Evolutionary conservation across 306 rosid species (phyloP).

Genomic region (Datisca glomerata): DNA sequence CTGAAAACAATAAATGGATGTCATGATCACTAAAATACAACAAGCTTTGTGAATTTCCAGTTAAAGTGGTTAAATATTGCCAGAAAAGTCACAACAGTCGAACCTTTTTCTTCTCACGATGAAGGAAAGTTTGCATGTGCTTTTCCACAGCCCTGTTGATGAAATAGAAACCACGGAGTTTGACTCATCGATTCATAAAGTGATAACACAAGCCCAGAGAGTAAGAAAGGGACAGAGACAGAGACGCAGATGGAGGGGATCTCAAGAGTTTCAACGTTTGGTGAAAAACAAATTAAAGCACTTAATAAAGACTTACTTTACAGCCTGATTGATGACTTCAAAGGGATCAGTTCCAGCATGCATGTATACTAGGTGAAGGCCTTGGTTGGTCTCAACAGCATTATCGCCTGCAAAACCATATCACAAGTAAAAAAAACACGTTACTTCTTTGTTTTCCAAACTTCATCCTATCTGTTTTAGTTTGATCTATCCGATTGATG

Average conservation of each 20-base stretch:
- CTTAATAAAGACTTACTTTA: constrained; percentile 57
- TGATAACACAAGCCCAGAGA: too few relatives aligned
- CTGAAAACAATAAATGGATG: constrained; percentile 30
- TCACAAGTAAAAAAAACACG: constrained; percentile 48
- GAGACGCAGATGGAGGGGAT: too few relatives aligned
- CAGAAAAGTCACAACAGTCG: constrained; percentile 11
- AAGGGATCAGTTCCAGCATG: constrained; percentile 95
- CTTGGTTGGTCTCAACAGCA: constrained; percentile 75
- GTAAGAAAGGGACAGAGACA: too few relatives aligned
- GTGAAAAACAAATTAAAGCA: too few relatives aligned
- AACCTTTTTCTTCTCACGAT: constrained; percentile 88
- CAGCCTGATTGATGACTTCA: constrained; percentile 79
- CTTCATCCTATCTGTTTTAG: constrained; percentile 27
- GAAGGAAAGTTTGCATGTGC: constrained; percentile 73
- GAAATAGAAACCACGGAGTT: not conserved
- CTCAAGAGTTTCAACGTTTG: too few relatives aligned
- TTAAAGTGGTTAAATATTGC: too few relatives aligned
- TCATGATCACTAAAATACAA: constrained; percentile 9
- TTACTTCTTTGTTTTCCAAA: constrained; percentile 32
- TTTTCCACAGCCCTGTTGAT: constrained; percentile 61
- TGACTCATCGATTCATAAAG: too few relatives aligned
- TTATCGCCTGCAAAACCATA: constrained; percentile 86
- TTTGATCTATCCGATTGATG: constrained; percentile 35
- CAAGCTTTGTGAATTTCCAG: not conserved
- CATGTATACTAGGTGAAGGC: constrained; percentile 69